Base-by-base conservation (phyloP, 2,329 filamentous ascomycete genomes). In the Phaeoacremonium minimum region DNA sequence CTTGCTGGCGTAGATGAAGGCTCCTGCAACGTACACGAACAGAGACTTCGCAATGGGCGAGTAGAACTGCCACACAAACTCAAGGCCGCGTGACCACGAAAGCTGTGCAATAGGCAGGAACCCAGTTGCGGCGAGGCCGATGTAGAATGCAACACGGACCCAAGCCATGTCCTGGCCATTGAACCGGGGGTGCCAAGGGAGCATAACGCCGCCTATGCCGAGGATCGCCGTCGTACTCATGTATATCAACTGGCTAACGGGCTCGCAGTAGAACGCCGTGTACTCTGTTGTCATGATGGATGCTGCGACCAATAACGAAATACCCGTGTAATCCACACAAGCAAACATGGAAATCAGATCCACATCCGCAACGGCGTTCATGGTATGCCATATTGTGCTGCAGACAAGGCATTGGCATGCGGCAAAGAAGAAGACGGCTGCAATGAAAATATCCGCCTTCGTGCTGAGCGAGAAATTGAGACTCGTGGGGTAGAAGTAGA, bases 231-330 rank as follows among this genome's bases (percentile, higher is more conserved):
- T 97, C 33, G 86, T 69, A 29, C 75, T 62, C 69, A 98, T 93
- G 64, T 97, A 98, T 11, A 77, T 71, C 76, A 85, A 93, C 37
- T 90, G 84, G 48, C 85, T 90, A 32, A 85, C 53, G 4, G 93
- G 90, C 53, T 98, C 93, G 67, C 93, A 96, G 69, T 98, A 98
- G 63, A 98, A 98, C 16, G 91, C 93, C 1, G 93, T 96, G 67
- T 97, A 98, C 60, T 98, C 93, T 22, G 89, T 95, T 3, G 93
- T 96, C 77, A 97, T 88, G 66, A 98, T 98, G 38, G 87, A 95
- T 8, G 93, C 89, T 3, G 93, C 88, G 35, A 98, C 93, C 17
- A 98, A 77, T 34, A 98, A 71, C 2, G 90, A 95, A 48, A 98
- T 98, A 37, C 93, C 93, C 0, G 93, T 97, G 64, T 98, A 98